phyloP scores from a whole-genome alignment of 2,329 filamentous ascomycete species.

The Paecilomyces variotii region DNA sequence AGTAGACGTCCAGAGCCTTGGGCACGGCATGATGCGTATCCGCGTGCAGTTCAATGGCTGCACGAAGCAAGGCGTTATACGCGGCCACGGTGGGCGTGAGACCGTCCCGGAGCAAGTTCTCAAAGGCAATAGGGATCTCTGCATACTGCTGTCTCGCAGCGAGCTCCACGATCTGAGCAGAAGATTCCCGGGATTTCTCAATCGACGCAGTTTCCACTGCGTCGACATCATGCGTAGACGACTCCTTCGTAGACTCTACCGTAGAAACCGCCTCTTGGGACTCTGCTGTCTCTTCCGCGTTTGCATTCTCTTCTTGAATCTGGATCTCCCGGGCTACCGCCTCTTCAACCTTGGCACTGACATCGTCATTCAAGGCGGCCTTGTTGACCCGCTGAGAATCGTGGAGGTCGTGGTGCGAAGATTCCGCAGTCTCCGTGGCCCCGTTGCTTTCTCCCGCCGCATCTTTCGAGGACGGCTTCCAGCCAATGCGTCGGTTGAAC shows the following conservation, averaged over 20 bases:
- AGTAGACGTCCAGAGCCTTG: slow-evolving; percentile 89
- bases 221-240: slow-evolving; percentile 23
- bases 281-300: slow-evolving; percentile 31
- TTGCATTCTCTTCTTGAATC: slow-evolving; percentile 45
- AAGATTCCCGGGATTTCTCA: slow-evolving; percentile 61
- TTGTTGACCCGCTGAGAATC: slow-evolving; percentile 44
- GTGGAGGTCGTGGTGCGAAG: slow-evolving; percentile 46
- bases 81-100: slow-evolving; percentile 72
- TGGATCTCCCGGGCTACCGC: slow-evolving; percentile 73
- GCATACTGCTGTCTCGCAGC: slow-evolving; percentile 65
- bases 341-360: slow-evolving; percentile 73
- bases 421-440: slow-evolving; percentile 12
- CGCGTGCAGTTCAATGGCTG: slow-evolving; percentile 72
- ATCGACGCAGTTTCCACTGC: slow-evolving; percentile 47
- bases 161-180: slow-evolving; percentile 69
- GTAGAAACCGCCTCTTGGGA: slow-evolving; percentile 15
- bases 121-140: slow-evolving; percentile 85
- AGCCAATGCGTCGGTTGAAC: slow-evolving; percentile 80
- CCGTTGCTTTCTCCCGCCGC: slow-evolving; percentile 24
- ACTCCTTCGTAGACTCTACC: slow-evolving; percentile 13
- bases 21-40: slow-evolving; percentile 77
- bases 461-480: slow-evolving; percentile 54
- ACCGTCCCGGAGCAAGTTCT: slow-evolving; percentile 76
- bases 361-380: slow-evolving; percentile 39
- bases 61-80: slow-evolving; percentile 85